Evolutionary conservation across 371 early-diverging fungal species (phyloP), one percentile per base, ranked within the genome.

Genomic region (Nematocida minor): DNA sequence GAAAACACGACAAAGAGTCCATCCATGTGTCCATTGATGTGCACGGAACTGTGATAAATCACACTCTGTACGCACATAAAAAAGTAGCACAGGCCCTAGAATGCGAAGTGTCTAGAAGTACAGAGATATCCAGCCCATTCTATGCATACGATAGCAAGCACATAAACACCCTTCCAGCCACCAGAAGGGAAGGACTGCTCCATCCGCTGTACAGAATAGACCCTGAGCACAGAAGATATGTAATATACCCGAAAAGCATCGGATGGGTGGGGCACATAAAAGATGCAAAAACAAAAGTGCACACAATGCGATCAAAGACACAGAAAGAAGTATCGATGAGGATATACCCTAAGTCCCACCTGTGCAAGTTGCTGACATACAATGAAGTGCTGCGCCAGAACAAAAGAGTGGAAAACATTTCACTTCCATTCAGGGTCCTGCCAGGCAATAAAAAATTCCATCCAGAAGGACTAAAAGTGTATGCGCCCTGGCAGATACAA

Each of bases 401-500:
- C 44, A 60, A 55, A 36, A 14, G 1, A 4, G 14, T 70, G 16
- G 20, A 14, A 60, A 27, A 18, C 0, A 47, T 29, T 29, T 7
- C 71, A 4, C 14, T 40, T 4, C 71, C 71, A 36, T 70, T 38
- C 44, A 36, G 60, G 31, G n/a, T n/a, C n/a, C n/a, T n/a, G n/a
- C n/a, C n/a, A n/a, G n/a, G n/a, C n/a, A n/a, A n/a, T n/a, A n/a
- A n/a, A n/a, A n/a, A n/a, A n/a, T n/a, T n/a, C n/a, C n/a, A n/a
- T n/a, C n/a, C n/a, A n/a, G n/a, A n/a, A n/a, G n/a, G n/a, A n/a
- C n/a, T 74, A 29, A 40, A 47, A 9, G 36, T 74, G n/a, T 74
- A 74, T 34, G 77, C 77, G 4, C 77, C 77, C 16, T 74, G 77
- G 77, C 77, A 74, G 44, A 62, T 64, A 64, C 16, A 46, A 7